Evolutionary conservation across 176 grass and related monocot species (phyloP), one percentile per base, ranked within the genome.

Genomic region (Paspalum notatum): DNA sequence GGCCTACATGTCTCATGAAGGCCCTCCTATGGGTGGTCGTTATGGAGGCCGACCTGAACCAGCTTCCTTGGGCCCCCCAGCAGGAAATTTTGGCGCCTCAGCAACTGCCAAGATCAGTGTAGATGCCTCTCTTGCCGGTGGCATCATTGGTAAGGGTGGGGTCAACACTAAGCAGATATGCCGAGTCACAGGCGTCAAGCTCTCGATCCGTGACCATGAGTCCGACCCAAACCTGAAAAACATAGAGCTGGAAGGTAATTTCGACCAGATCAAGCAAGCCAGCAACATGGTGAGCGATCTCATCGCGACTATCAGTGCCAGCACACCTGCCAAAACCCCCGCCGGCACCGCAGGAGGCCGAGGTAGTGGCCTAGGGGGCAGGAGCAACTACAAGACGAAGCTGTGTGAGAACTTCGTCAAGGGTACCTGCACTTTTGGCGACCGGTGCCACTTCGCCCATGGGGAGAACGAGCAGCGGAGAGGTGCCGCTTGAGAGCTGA

Each of bases 71-170:
- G 82, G 77, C 7, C 82, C 89, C 45, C 62, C 85, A 16, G 83
- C 91, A 0, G 91, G 87, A 58, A 94, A 72, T 80, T 97, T 97
- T 52, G 94, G 94, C 15, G 89, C 83, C 11, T 90, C 90, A 15
- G 91, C 94, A 13, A 97, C 94, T 61, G 91, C 91, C 48, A 97
- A 97, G 86, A 94, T 97, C 45, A 97, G 90, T 45, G 94, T 97
- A 7, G 89, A 97, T 38, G 94, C 83, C 6, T 90, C 94, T 26
- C 94, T 97, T 62, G 91, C 91, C 0, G 91, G 94, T 50, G 87
- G 87, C 77, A 97, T 97, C 14, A 97, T 97, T 10, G 94, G 94
- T 24, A 97, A 97, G 85, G 94, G 94, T 9, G 94, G 94, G 25
- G 89, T 87, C 38, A 97, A 97, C 73, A 97, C 94, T 1, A 97